A percentile compares a stretch with the other conserved stretches of the same genome.
phyloP scores from a whole-genome alignment of 208 protist genomes.

The Wallacemonas sp. region DNA sequence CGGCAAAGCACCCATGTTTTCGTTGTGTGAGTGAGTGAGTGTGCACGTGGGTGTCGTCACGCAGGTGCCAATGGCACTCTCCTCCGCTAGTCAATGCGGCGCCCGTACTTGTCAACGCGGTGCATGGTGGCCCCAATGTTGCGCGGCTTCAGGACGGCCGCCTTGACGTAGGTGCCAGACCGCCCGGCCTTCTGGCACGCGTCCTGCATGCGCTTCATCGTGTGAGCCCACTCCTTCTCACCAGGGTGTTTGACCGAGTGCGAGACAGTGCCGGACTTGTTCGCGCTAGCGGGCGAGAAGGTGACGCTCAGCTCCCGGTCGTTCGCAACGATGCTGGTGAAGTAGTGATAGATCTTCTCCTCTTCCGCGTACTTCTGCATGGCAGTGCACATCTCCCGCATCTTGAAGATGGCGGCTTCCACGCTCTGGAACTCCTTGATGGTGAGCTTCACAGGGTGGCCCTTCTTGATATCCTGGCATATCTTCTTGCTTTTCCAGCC shows the following conservation, averaged over 20 bases:
- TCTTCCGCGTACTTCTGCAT: slow-evolving; percentile 64
- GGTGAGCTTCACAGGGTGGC: slow-evolving; percentile 76
- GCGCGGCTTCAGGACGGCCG: slow-evolving; percentile 58
- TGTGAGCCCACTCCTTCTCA: slow-evolving; percentile 82
- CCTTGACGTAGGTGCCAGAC: slow-evolving; percentile 73
- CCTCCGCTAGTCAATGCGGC: slow-evolving; percentile 74
- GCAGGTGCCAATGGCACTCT: no score
- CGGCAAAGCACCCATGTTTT: no score
- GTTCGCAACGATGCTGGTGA: slow-evolving; percentile 74
- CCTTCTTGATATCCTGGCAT: slow-evolving; percentile 65
- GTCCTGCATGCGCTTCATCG: slow-evolving; percentile 66
- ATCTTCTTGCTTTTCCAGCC: slow-evolving; percentile 90
- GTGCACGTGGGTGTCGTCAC: no score
- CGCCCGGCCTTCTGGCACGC: slow-evolving; percentile 68
- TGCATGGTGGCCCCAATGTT: slow-evolving; percentile 67
- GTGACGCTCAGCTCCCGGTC: slow-evolving; percentile 73
- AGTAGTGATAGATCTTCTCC: slow-evolving; percentile 70
- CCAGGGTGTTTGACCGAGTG: slow-evolving; percentile 57
- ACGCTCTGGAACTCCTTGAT: slow-evolving; percentile 81
- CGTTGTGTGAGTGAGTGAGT: no score
- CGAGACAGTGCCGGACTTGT: slow-evolving; percentile 50
- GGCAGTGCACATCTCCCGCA: slow-evolving; percentile 83
- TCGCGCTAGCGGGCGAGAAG: slow-evolving; percentile 52
- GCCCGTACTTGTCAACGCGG: slow-evolving; percentile 88
- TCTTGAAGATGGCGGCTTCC: slow-evolving; percentile 64